Evolutionary conservation across 2,329 filamentous ascomycete species (phyloP).

Genomic region (Cadophora malorum): DNA sequence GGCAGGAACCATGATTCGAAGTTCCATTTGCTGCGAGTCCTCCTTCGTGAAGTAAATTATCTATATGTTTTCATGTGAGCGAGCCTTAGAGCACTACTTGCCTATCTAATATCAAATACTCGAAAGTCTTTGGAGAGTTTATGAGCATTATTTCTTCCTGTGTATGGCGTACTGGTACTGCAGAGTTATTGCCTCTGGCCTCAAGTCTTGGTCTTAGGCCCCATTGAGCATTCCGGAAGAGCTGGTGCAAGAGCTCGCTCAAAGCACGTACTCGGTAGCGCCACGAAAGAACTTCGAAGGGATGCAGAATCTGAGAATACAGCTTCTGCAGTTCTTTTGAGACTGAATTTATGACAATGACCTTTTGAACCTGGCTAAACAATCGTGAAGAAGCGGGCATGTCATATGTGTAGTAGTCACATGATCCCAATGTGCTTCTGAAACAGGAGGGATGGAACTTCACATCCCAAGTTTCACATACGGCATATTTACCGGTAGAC

Average conservation of each 20-base stretch:
- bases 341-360: no score
- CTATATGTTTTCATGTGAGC: no score
- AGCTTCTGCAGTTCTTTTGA: no score
- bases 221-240: background rate
- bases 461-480: constrained; percentile 3
- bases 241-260: background rate
- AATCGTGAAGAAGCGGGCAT: background rate
- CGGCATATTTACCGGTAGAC: background rate
- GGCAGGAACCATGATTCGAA: no score
- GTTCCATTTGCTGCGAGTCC: background rate
- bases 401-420: background rate
- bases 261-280: background rate
- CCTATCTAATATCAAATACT: background rate
- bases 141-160: background rate
- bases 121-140: background rate
- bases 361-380: background rate
- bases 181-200: background rate
- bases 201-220: background rate
- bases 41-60: background rate
- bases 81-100: background rate
- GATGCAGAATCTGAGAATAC: background rate
- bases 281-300: background rate
- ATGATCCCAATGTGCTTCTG: background rate
- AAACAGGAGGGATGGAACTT: background rate
- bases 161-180: background rate